Evolutionary conservation across 257 asterid genomes (phyloP), one percentile per base, ranked within the genome.

Genomic region (Mentha longifolia): DNA sequence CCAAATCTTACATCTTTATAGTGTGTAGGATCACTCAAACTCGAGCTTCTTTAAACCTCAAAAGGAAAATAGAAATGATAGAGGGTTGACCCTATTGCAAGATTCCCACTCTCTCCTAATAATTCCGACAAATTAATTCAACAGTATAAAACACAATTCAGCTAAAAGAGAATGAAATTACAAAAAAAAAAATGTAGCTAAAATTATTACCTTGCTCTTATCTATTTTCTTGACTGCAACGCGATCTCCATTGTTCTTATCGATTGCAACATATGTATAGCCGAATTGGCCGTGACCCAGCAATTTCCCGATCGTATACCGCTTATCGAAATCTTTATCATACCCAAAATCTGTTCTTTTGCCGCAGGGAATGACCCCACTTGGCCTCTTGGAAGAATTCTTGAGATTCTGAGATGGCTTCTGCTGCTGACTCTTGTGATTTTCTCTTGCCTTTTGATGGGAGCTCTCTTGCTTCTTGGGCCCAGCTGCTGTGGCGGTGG

Each of bases 261-360:
- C 95, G 31, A 87, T 84, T 17, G 96, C 99, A 79, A 89, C 96
- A 80, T 88, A 95, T 4, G 99, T 95, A 73, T 95, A 92, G 1
- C 99, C 99, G 74, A 95, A 95, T 84, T 92, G 99, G 49, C 99
- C 99, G 74, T 95, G 99, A 6, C 99, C 99, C 86, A 92, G 75
- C 83, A 95, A 80, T 81, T 89, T 92, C 58, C 99, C 99, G 61
- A 85, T 84, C 10, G 84, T 88, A 76, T 88, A 95, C 77, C 82
- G 82, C 77, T 59, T 68, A 51, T 85, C 89, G 74, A 95, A 95
- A 86, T 95, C 97, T 85, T 88, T 95, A 62, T 92, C 95, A 63
- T 92, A 95, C 54, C 99, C 99, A 81, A 95, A 95, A 85, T 95
- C 96, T 55, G 99, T 92, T 72, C 95, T 86, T 74, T 88, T 95